These are phyloP conservation scores for Metarhizium rileyi DNA, from an alignment of 2,329 filamentous ascomycete genomes.

Conservation along the genomic window DNA sequence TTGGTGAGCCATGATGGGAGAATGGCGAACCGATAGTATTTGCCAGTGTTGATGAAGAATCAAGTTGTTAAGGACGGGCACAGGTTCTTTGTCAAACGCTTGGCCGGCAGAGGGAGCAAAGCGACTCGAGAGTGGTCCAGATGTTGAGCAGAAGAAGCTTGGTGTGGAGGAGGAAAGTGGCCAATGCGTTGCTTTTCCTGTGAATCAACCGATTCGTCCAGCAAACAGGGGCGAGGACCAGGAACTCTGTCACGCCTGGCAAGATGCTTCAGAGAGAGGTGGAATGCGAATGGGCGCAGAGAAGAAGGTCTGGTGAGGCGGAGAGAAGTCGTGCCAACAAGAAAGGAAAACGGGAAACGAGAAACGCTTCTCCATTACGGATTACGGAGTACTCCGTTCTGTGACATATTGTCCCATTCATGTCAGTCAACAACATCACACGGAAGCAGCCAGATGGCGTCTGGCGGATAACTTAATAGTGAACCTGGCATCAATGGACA, in stretches of 20 bases:
- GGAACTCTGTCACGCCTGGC: no score
- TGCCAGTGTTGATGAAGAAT: background rate
- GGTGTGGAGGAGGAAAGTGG: background rate
- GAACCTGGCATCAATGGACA: no score
- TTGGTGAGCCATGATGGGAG: conserved; percentile 26
- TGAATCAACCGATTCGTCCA: background rate
- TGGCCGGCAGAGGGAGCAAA: background rate
- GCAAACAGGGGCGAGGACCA: background rate
- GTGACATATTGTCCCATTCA: no score
- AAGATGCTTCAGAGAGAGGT: background rate
- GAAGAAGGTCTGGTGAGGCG: no score
- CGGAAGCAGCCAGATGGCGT: no score
- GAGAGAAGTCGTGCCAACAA: no score
- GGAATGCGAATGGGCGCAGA: background rate
- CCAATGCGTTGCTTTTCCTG: background rate
- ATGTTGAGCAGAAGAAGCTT: no score
- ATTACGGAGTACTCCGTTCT: background rate
- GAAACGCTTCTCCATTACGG: background rate
- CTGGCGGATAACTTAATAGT: no score
- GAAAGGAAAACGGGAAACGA: background rate
- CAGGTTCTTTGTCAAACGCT: background rate
- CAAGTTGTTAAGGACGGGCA: background rate
- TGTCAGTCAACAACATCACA: no score
- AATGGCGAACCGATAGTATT: background rate
- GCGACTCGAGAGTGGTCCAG: no score